phyloP scores from a whole-genome alignment of 2,329 filamentous ascomycete genomes.

The Fonsecaea multimorphosa region DNA sequence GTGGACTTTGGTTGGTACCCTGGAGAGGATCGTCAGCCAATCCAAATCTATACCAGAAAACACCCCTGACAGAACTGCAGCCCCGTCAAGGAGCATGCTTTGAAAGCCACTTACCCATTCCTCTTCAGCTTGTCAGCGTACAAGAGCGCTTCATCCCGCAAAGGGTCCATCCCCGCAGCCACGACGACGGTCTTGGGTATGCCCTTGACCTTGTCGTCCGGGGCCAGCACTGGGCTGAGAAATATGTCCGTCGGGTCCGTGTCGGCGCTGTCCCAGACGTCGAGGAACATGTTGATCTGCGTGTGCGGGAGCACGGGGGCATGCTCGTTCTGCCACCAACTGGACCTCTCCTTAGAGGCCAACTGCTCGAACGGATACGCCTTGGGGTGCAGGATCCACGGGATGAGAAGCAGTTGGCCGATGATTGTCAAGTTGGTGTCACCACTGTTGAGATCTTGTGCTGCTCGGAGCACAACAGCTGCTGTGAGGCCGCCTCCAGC shows the following conservation, averaged over 20 bases:
- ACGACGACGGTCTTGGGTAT: slow-evolving; percentile 51
- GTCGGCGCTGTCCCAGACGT: slow-evolving; percentile 39
- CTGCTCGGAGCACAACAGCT: slow-evolving; percentile 40
- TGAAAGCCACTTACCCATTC: slow-evolving; percentile 48
- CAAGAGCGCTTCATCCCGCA: slow-evolving; percentile 58
- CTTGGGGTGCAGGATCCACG: slow-evolving; percentile 49
- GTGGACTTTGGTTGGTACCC: slow-evolving; percentile 56
- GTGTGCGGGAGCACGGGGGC: slow-evolving; percentile 58
- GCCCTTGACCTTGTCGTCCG: slow-evolving; percentile 46
- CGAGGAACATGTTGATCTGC: slow-evolving; percentile 45
- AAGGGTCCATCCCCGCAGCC: slow-evolving; percentile 53
- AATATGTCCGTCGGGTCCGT: slow-evolving; percentile 44
- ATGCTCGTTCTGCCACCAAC: slow-evolving; percentile 51
- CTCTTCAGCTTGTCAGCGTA: slow-evolving; percentile 50
- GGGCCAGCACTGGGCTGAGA: slow-evolving; percentile 50
- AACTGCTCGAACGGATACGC: slow-evolving; percentile 47
- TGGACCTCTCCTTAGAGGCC: slow-evolving; percentile 43
- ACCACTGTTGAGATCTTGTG: slow-evolving; percentile 41
- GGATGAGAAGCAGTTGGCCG: slow-evolving; percentile 61
- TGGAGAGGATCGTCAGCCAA: too few relatives aligned
- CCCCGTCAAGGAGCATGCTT: not conserved
- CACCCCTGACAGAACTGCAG: not conserved
- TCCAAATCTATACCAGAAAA: too few relatives aligned
- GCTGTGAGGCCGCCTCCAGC: slow-evolving; percentile 56
- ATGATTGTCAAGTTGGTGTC: slow-evolving; percentile 50